Conservation (phyloP, 2,329 filamentous ascomycete genomes). For the Plenodomus biglobosus region DNA sequence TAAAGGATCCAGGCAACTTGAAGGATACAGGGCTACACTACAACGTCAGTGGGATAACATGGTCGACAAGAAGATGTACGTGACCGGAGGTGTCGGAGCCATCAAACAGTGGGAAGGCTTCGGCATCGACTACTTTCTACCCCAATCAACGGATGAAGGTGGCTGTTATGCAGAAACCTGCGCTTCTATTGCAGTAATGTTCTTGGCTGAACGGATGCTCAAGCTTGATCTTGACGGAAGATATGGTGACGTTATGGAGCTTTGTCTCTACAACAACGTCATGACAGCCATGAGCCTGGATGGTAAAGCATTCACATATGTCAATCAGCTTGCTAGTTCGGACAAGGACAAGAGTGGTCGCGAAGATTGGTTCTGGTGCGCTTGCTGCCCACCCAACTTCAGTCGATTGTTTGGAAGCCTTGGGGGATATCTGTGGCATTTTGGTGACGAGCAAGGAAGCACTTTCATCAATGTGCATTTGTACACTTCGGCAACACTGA, state of each 20-base stretch:
- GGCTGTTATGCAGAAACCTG: constrained; percentile 66
- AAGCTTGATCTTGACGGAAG: constrained; percentile 54
- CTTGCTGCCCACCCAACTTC: constrained; percentile 14
- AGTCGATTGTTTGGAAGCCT: constrained; percentile 12
- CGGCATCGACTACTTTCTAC: constrained; percentile 59
- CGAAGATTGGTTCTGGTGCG: constrained; percentile 59
- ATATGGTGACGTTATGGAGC: constrained; percentile 62
- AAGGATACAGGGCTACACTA: constrained; percentile 40
- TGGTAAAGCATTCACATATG: constrained; percentile 62
- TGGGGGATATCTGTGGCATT: constrained; percentile 13
- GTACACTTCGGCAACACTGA: constrained; percentile 55
- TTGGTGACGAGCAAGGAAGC: constrained; percentile 47
- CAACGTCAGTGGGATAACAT: constrained; percentile 61
- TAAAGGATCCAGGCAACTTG: constrained; percentile 29
- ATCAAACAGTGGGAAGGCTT: constrained; percentile 64
- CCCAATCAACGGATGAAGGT: constrained; percentile 61
- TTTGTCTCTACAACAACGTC: constrained; percentile 63
- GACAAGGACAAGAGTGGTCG: constrained; percentile 53
- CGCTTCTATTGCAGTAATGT: constrained; percentile 29
- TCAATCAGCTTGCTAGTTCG: constrained; percentile 61
- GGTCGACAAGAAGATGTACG: constrained; percentile 63
- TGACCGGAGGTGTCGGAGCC: constrained; percentile 63
- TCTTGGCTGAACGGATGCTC: constrained; percentile 11
- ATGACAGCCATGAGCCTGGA: constrained; percentile 60
- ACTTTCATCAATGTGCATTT: constrained; percentile 55